These are phyloP conservation scores for Lepidium didymum DNA, from an alignment of 345 rosid species.

Conservation along the genomic window DNA sequence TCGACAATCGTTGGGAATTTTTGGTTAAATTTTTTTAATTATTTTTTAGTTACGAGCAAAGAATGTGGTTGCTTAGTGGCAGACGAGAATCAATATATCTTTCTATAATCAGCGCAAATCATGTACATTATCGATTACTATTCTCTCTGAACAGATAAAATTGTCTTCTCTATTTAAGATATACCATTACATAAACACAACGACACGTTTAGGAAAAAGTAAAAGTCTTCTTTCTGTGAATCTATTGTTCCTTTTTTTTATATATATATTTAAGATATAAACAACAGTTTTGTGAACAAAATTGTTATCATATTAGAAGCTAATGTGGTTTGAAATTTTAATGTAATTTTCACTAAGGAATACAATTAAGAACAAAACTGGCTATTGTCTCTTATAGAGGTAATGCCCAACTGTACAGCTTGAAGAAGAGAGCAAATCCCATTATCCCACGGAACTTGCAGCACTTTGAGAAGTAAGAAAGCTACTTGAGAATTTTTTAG, in stretches of 20 bases:
- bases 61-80: constrained; percentile 10
- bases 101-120: not conserved
- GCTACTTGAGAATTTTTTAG: constrained; percentile 24
- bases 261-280: too few relatives aligned
- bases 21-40: not conserved
- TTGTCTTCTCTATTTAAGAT: not conserved
- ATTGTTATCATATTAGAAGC: not conserved
- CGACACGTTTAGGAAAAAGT: too few relatives aligned
- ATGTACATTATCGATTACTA: not conserved
- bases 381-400: not conserved
- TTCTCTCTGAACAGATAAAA: not conserved
- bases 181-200: not conserved
- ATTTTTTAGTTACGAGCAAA: not conserved
- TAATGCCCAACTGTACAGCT: not conserved
- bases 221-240: too few relatives aligned
- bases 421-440: not conserved
- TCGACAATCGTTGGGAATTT: not conserved
- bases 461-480: not conserved
- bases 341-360: not conserved
- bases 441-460: not conserved
- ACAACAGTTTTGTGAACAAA: not conserved
- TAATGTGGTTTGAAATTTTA: not conserved
- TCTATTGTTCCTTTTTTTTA: too few relatives aligned
- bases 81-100: constrained; percentile 13
- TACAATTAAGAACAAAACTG: not conserved